These are phyloP conservation scores for Euclidium syriacum DNA, from an alignment of 345 rosid genomes.

Conservation along the genomic window DNA sequence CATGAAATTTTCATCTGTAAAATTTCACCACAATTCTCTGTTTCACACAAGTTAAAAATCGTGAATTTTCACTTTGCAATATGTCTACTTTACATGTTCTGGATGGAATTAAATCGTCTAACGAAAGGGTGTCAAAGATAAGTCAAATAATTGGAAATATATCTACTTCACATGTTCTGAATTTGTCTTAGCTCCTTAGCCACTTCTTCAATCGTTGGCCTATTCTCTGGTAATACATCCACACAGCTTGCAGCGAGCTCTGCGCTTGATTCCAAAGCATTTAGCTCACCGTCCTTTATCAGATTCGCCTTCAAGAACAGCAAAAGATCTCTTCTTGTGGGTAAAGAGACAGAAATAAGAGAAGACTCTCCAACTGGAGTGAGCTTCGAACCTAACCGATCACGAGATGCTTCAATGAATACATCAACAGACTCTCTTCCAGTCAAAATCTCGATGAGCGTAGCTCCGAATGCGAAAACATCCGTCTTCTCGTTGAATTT, in stretches of 20 bases:
- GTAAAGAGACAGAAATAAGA: neutral
- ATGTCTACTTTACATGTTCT: neutral
- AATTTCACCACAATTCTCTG: neutral
- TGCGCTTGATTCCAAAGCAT: neutral
- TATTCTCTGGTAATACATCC: neutral
- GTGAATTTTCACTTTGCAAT: neutral
- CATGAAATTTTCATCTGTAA: no score
- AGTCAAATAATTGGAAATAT: neutral
- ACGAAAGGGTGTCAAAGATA: no score
- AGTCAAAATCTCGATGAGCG: neutral
- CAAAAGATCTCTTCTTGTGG: slow-evolving; percentile 1
- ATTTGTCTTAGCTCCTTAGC: neutral
- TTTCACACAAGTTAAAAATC: neutral
- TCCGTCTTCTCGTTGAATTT: slow-evolving; percentile 15
- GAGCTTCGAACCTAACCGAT: no score
- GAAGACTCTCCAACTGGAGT: neutral
- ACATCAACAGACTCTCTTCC: neutral
- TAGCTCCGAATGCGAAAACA: slow-evolving; percentile 19
- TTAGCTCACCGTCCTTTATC: neutral
- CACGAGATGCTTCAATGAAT: slow-evolving; percentile 9
- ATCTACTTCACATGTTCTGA: neutral
- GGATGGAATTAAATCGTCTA: no score
- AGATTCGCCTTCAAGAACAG: slow-evolving; percentile 2
- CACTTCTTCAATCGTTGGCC: slow-evolving; percentile 5
- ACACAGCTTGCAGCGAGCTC: slow-evolving; percentile 13